phyloP scores from a whole-genome alignment of 169 alveolate genomes.

The Plasmodium gaboni region DNA sequence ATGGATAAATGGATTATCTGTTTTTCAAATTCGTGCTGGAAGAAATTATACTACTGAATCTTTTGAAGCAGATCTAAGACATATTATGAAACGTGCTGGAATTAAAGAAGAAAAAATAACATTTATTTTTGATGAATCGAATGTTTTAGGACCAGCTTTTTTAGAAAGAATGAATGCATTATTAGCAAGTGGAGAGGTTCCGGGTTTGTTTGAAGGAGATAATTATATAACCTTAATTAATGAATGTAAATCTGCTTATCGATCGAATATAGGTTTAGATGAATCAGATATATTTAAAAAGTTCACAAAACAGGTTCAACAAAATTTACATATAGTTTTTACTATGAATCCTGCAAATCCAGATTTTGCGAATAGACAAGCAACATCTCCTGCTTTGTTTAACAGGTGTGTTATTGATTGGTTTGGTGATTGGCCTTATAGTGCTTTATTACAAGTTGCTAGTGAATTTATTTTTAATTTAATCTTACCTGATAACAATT shows the following conservation, averaged over 20 bases:
- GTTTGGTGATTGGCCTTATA: conserved; percentile 98
- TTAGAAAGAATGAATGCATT: conserved; percentile 99
- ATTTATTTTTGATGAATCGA: conserved; percentile 98
- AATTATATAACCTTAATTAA: conserved; percentile 95
- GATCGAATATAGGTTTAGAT: conserved; percentile 90
- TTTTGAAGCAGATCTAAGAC: conserved; percentile 97
- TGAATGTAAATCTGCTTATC: conserved; percentile 92
- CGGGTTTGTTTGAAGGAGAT: conserved; percentile 99
- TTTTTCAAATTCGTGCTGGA: conserved; percentile 97
- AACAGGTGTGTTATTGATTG: conserved; percentile 99
- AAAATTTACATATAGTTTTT: conserved; percentile 97
- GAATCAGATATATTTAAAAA: conserved; percentile 96
- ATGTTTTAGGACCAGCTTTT: conserved; percentile 98
- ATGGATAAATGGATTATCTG: conserved; percentile 96
- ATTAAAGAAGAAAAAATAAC: conserved; percentile 97
- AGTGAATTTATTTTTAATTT: conserved; percentile 89
- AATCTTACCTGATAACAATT: conserved; percentile 79
- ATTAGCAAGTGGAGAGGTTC: conserved; percentile 99
- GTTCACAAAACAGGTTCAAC: conserved; percentile 95
- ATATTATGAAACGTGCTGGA: conserved; percentile 98
- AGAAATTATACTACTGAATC: conserved; percentile 94
- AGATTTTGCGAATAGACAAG: conserved; percentile 96
- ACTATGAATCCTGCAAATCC: conserved; percentile 99
- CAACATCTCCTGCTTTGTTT: conserved; percentile 97
- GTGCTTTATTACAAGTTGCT: conserved; percentile 96